Conservation (phyloP, 192 early-diverging fungal species). For the Coemansia sp. region DNA sequence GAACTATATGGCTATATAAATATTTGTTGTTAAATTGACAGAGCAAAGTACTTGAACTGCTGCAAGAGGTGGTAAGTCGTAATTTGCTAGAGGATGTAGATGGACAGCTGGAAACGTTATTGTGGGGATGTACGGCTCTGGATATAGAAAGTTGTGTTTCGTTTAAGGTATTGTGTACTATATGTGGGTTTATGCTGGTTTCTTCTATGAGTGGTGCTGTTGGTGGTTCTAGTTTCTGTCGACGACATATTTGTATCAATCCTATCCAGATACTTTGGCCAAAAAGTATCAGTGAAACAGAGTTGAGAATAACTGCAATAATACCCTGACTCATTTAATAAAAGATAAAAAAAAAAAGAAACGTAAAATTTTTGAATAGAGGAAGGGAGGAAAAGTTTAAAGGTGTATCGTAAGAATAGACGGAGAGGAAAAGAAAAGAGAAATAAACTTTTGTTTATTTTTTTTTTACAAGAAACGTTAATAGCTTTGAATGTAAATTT, state of each 20-base stretch:
- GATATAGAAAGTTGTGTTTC: not conserved
- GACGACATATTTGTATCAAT: not conserved
- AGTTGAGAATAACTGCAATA: not conserved
- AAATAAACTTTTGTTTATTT: too few species aligned
- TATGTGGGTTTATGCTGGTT: not conserved
- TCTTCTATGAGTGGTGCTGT: not conserved
- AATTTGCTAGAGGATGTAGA: not conserved
- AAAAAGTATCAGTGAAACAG: slow-evolving; percentile 6
- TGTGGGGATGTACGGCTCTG: not conserved
- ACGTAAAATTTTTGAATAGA: not conserved
- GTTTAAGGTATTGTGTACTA: not conserved
- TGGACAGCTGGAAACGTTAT: not conserved
- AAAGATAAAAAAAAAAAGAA: not conserved
- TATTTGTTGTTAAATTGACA: not conserved
- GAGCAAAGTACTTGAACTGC: not conserved
- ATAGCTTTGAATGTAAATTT: too few species aligned
- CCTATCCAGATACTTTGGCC: slow-evolving; percentile 2
- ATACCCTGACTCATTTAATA: not conserved
- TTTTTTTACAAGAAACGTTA: too few species aligned
- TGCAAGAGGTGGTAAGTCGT: slow-evolving; percentile 10
- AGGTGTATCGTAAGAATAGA: not conserved
- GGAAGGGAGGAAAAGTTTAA: not conserved
- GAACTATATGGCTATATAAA: not conserved
- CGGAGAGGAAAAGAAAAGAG: too few species aligned
- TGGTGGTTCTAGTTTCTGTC: not conserved